Evolutionary conservation across 139 green algal species (phyloP).

Genomic region (Picochlorum sp.): DNA sequence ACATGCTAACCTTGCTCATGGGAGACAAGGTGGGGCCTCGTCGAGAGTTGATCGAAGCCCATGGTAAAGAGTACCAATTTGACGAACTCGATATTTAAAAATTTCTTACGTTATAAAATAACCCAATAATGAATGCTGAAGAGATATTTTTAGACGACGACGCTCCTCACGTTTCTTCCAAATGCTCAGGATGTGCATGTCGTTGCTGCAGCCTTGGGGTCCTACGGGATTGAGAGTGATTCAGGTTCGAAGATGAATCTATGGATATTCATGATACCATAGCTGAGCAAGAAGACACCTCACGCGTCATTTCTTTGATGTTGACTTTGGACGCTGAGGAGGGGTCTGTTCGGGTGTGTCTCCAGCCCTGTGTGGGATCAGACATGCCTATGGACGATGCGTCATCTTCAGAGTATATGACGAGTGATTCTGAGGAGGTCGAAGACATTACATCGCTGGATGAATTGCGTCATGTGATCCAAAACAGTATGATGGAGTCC

Average conservation of each 20-base stretch:
- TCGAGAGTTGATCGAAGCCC: slow-evolving; percentile 50
- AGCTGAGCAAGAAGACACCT: not conserved
- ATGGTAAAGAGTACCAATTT: slow-evolving; percentile 32
- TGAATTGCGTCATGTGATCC: slow-evolving; percentile 1
- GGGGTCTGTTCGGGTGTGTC: no score
- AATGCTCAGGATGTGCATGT: slow-evolving; percentile 27
- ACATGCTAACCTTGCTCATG: slow-evolving; percentile 86
- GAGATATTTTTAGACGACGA: slow-evolving; percentile 3
- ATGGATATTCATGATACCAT: not conserved
- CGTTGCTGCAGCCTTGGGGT: slow-evolving; percentile 11
- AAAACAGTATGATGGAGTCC: no score
- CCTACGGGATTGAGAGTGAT: not conserved
- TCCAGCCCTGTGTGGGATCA: no score
- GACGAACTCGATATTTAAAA: slow-evolving; percentile 54
- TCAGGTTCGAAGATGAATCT: slow-evolving; percentile 2
- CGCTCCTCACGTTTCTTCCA: slow-evolving; percentile 5
- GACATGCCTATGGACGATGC: not conserved
- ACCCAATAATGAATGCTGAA: slow-evolving; percentile 4
- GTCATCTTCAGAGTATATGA: not conserved
- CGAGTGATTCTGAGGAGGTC: slow-evolving; percentile 4
- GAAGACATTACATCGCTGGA: slow-evolving; percentile 5
- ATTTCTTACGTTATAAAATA: slow-evolving; percentile 16
- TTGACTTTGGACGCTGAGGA: no score
- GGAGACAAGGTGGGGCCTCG: slow-evolving; percentile 66
- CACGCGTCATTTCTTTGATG: no score